Base-by-base conservation (phyloP, 139 green algal genomes). In the Chlorella vulgaris region DNA sequence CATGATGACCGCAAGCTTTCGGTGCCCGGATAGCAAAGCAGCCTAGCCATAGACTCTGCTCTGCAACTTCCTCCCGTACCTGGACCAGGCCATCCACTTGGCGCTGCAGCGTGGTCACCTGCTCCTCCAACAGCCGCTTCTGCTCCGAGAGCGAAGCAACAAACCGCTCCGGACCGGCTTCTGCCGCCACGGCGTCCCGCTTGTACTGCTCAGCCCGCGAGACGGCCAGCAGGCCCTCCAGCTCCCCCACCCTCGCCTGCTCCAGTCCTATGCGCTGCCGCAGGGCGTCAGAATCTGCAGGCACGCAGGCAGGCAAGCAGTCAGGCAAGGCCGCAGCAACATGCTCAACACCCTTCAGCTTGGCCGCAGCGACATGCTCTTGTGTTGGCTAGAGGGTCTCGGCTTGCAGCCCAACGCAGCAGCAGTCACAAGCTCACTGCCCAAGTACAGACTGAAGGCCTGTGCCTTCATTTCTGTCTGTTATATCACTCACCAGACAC, bases 161-260 rank as follows among this genome's bases (percentile, higher is more conserved):
- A 36, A 63, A 51, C 13, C 55, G 29, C 39, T 84, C 53, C 1
- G 53, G 18, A n/a, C 67, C 78, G 2, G 7, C 28, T 28, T 78
- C 68, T 8, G 53, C 51, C 19, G 53, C 53, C 65, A 85, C 83
- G 18, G 91, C 43, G 19, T 90, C 80, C 24, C 53, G 69, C 53
- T 88, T 85, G 75, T 87, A 93, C 85, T 95, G 89, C 1, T 84
- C 76, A 4, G 84, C 89, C 13, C 92, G 86, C 73, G 91, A 90
- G 35, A 86, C 77, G 31, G 86, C 86, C 65, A 95, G 83, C 81
- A 95, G 86, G 0, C 85, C 82, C 85, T 94, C 92, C 79, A 95
- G 85, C 86, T 95, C 77, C 1, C 77, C 77, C 22, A 83, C 77
- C 50, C 66, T 65, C 86, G 7, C 84, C 74, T 80, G 55, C 74